Base-by-base conservation (phyloP, 768 basidiomycete genomes). In the Leccinellum rugosiceps region DNA sequence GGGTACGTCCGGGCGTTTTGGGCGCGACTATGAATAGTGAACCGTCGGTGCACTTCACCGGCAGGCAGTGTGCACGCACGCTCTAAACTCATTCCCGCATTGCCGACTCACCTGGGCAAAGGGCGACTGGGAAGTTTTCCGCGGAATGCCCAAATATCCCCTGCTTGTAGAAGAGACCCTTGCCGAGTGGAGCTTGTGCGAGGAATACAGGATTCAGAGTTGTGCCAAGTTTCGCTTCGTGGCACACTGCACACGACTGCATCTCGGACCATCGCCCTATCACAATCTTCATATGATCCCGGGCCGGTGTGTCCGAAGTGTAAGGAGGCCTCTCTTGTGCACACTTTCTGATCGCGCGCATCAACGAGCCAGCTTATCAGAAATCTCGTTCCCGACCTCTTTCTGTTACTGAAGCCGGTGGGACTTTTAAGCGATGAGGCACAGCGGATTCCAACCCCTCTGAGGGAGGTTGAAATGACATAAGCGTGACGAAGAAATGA, bases 401-500 rank as follows among this genome's bases (percentile, higher is more conserved):
- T 25, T 25, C 25, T 25, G 25, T 25, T 25, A n/a, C n/a, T n/a
- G n/a, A n/a, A n/a, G n/a, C n/a, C n/a, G n/a, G n/a, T n/a, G n/a
- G n/a, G n/a, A n/a, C n/a, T n/a, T n/a, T n/a, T n/a, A n/a, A n/a
- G n/a, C n/a, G n/a, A n/a, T n/a, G n/a, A 25, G 25, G 25, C 25
- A 25, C 34, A 34, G 34, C 13, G 3, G 19, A 10, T 51, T 43
- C 25, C 11, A 47, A 59, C 64, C 64, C 61, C 64, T 43, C 47
- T 1, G 3, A 43, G 10, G 52, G 58, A 63, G 63, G 65, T 59
- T 30, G 3, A n/a, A 8, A 21, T 62, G 26, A 59, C 58, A 46
- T 64, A 59, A 65, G 45, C 55, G 31, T 43, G 17, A 34, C 13
- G 17, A n/a, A n/a, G n/a, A n/a, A n/a, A 25, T 25, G 25, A 15